Percentiles rank a stretch among this genome's conserved stretches.
Conservation (phyloP, 495 filamentous ascomycete species). For the Apodospora peruviana region DNA sequence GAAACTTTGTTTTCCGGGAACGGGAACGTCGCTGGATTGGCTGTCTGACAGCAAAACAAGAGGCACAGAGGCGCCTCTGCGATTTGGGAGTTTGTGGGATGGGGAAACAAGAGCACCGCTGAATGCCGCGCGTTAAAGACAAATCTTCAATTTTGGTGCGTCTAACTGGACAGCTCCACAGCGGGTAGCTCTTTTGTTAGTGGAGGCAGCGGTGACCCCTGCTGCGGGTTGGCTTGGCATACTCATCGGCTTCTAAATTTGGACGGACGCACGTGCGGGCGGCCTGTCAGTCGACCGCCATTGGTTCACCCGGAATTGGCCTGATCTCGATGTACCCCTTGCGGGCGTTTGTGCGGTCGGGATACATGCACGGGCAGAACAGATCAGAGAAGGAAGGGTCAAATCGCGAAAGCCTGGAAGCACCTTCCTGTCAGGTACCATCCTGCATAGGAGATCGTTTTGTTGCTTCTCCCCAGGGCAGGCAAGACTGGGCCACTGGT, state of each 20-base stretch:
- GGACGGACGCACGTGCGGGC: not conserved
- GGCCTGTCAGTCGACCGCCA: not conserved
- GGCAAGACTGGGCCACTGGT: too few relatives aligned
- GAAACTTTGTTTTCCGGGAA: slow-evolving; percentile 5
- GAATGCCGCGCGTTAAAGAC: slow-evolving; percentile 16
- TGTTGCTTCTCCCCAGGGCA: too few relatives aligned
- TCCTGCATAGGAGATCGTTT: too few relatives aligned
- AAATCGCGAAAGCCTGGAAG: too few relatives aligned
- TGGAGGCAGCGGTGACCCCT: not conserved
- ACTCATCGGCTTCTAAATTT: not conserved
- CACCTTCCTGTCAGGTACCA: too few relatives aligned
- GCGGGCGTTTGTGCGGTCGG: not conserved
- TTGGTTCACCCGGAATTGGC: not conserved
- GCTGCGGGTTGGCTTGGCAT: not conserved
- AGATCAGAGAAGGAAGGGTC: too few relatives aligned
- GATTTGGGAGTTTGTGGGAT: not conserved
- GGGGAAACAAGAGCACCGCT: not conserved
- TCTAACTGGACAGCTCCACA: not conserved
- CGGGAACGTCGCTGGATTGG: slow-evolving; percentile 14
- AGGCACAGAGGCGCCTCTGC: not conserved
- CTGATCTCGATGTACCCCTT: not conserved
- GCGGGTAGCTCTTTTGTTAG: not conserved
- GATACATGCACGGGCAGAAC: not conserved
- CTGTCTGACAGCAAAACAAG: not conserved
- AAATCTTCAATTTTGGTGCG: slow-evolving; percentile 11